These are phyloP conservation scores for Fusarium euwallaceae DNA, from an alignment of 2,329 filamentous ascomycete species.

Conservation along the genomic window DNA sequence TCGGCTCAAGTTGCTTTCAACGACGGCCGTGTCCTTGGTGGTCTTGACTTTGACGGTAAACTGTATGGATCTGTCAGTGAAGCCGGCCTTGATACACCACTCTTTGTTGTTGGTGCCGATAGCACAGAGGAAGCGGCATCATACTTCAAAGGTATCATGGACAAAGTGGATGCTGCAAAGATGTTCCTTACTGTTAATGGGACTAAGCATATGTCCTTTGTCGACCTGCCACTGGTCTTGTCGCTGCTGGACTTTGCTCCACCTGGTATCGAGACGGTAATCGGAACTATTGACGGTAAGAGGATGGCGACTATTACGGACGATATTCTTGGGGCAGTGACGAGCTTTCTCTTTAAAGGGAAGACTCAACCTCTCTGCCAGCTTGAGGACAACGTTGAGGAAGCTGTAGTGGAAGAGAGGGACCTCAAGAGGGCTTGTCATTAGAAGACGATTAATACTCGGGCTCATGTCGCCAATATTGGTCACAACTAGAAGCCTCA, in stretches of 20 bases:
- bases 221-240: constrained; percentile 30
- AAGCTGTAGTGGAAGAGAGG: constrained; percentile 7
- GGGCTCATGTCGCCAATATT: not conserved
- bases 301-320: constrained; percentile 5
- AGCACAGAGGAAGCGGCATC: constrained; percentile 4
- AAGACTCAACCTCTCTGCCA: constrained; percentile 2
- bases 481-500: not conserved
- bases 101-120: constrained; percentile 22
- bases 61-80: constrained; percentile 39
- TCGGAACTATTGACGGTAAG: constrained; percentile 12
- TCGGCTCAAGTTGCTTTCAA: constrained; percentile 46
- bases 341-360: constrained; percentile 14
- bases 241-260: constrained; percentile 8
- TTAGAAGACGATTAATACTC: not conserved
- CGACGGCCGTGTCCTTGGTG: constrained; percentile 51
- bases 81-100: constrained; percentile 38
- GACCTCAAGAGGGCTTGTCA: constrained; percentile 7
- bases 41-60: constrained; percentile 55
- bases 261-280: not conserved
- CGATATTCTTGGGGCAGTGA: constrained; percentile 10
- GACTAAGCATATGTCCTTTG: constrained; percentile 21
- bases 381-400: constrained; percentile 10
- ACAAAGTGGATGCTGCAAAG: constrained; percentile 16
- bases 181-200: constrained; percentile 14
- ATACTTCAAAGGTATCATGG: constrained; percentile 8